Evolutionary conservation across 495 filamentous ascomycete species (phyloP).

Genomic region (Corynascus novoguineensis): DNA sequence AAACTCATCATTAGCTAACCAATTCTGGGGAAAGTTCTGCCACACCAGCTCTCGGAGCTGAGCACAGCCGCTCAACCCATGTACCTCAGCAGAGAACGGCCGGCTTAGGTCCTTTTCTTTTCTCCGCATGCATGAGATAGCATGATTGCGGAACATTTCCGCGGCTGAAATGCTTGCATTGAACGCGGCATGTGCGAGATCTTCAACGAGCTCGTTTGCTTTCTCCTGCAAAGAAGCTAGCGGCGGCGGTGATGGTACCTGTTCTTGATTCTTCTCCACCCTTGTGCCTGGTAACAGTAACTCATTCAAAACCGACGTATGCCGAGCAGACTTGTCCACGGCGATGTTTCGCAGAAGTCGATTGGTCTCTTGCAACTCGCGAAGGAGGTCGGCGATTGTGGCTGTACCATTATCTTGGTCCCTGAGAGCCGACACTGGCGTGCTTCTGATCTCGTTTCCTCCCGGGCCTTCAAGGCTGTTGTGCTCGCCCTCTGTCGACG

Average conservation of each 20-base stretch:
- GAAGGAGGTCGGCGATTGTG: constrained; percentile 5
- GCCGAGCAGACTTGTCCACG: neutral
- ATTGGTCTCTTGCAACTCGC: constrained; percentile 16
- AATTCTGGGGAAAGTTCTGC: neutral
- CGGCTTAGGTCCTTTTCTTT: neutral
- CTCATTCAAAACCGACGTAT: neutral
- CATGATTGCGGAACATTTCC: neutral
- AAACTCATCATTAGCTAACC: neutral
- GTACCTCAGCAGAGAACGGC: neutral
- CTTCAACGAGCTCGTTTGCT: neutral
- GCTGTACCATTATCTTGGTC: neutral
- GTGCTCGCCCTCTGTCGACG: too few species aligned
- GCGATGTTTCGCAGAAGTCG: constrained; percentile 7
- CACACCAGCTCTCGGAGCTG: neutral
- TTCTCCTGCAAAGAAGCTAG: neutral
- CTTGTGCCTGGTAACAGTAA: neutral
- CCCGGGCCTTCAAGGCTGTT: too few species aligned
- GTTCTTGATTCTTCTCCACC: neutral
- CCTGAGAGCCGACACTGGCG: neutral
- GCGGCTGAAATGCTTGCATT: neutral
- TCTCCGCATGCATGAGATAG: neutral
- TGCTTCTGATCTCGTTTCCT: neutral
- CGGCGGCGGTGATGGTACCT: neutral
- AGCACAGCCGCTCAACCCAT: neutral
- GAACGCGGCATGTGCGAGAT: neutral